Percentiles rank a stretch among this genome's conserved stretches.
Conservation (phyloP, 768 basidiomycete genomes). For the Chalciporus pseudorubinellus region DNA sequence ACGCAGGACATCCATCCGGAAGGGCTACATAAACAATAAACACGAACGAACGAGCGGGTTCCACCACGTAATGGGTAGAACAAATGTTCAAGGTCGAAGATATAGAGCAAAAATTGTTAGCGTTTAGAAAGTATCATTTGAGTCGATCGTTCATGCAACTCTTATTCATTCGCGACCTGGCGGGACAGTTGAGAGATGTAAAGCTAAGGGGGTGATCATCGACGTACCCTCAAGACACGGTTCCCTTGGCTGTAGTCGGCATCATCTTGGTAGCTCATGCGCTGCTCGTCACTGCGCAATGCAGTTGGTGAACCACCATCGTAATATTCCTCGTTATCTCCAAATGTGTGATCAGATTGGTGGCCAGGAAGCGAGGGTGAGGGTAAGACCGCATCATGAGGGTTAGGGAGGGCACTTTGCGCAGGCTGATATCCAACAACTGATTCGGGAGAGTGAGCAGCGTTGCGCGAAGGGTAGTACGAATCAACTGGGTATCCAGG, state of each 20-base stretch:
- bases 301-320: conserved; percentile 7
- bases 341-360: conserved; percentile 11
- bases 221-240: conserved; percentile 30
- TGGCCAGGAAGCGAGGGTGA: conserved; percentile 11
- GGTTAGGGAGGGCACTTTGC: conserved; percentile 18
- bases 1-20: not conserved
- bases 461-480: conserved; percentile 23
- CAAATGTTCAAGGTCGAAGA: not conserved
- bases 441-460: conserved; percentile 24
- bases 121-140: not conserved
- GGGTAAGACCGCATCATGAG: conserved; percentile 8
- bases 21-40: not conserved
- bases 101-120: not conserved
- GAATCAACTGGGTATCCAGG: conserved; percentile 26
- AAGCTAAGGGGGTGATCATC: not conserved
- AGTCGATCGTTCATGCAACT: not conserved
- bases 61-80: not conserved
- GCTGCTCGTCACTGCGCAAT: conserved; percentile 17
- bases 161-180: conserved; percentile 22
- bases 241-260: conserved; percentile 27
- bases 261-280: conserved; percentile 32
- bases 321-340: conserved; percentile 6
- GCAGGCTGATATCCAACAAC: conserved; percentile 30
- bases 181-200: not conserved
- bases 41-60: not conserved